These are phyloP conservation scores for Pythium brassicae DNA, from an alignment of 352 stramenopile genomes.

Conservation along the genomic window DNA sequence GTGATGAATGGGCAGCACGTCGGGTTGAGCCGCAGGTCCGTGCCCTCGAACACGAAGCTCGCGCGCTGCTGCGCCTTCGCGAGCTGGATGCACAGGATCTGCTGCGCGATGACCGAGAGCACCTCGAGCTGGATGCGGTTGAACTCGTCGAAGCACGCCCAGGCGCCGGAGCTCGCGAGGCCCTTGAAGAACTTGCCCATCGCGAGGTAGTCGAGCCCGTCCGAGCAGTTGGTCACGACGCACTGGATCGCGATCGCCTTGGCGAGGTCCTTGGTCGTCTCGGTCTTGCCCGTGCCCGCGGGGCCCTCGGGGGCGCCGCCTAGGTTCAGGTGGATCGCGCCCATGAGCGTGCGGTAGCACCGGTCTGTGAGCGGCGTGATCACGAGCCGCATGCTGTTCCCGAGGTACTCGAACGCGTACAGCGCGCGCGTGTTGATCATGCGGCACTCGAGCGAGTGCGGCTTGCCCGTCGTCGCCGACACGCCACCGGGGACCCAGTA, in stretches of 20 bases:
- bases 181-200: conserved; percentile 96
- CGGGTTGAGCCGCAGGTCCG: conserved; percentile 82
- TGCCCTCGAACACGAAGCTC: conserved; percentile 91
- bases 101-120: conserved; percentile 90
- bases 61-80: conserved; percentile 73
- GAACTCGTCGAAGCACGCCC: conserved; percentile 93
- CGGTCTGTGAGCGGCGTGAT: conserved; percentile 91
- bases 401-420: conserved; percentile 92
- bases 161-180: conserved; percentile 85
- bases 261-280: conserved; percentile 90
- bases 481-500: conserved; percentile 85
- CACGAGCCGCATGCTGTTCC: conserved; percentile 89
- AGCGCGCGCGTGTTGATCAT: conserved; percentile 93
- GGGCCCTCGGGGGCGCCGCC: conserved; percentile 87
- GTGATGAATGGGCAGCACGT: conserved; percentile 93
- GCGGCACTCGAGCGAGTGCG: conserved; percentile 77
- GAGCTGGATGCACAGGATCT: conserved; percentile 90
- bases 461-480: conserved; percentile 86
- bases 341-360: conserved; percentile 91
- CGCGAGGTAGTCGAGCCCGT: conserved; percentile 87
- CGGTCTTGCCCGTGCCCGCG: conserved; percentile 90
- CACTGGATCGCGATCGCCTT: conserved; percentile 93
- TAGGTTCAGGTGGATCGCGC: conserved; percentile 89
- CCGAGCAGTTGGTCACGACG: conserved; percentile 91
- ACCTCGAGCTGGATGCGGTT: conserved; percentile 93